Base-by-base conservation (phyloP, 805 yeast species). In the Pichia gijzeniarum region DNA sequence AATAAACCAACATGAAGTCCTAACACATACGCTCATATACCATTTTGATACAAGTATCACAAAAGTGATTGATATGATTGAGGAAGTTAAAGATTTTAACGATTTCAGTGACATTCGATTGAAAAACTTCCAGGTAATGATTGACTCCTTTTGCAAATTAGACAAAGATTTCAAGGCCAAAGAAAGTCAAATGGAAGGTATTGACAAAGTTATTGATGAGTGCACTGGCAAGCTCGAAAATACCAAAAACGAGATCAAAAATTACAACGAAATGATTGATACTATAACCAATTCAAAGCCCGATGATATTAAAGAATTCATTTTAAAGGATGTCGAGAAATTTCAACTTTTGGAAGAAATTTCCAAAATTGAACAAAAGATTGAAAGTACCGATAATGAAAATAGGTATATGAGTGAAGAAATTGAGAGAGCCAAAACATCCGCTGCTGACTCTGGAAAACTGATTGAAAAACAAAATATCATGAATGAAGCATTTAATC, bases 1-100 rank as follows among this genome's bases (percentile, higher is more conserved):
- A 38, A 47, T 56, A 20, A 48, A 53, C 4, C 51, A 51, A 47
- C 57, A 55, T 37, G 61, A 57, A 35, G 53, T 77, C 7, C 64
- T 82, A 41, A 83, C 90, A 1, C 95, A 84, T 56, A 77, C 74
- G 43, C 61, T 80, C 47, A 71, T 83, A 28, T 74, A 77, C 57
- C 74, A 77, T 45, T 71, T 82, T 51, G 79, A 76, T 43, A 65
- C 63, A 13, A 64, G 73, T 6, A 70, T 77, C 54, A 51, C 63
- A 34, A 72, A 74, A 33, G 61, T 75, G 47, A 63, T 67, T 5
- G 46, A 62, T n/a, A 68, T 75, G 35, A 60, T 66, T 35, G 59
- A 65, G 14, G 89, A 83, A 57, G 62, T 71, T 16, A 63, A 72
- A 36, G 65, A 67, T 21, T 72, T 71, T 45, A 72, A 71, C 6